These are phyloP conservation scores for Straminergon stramineum DNA, from an alignment of 225 moss, liverwort and hornwort species.

Conservation along the genomic window DNA sequence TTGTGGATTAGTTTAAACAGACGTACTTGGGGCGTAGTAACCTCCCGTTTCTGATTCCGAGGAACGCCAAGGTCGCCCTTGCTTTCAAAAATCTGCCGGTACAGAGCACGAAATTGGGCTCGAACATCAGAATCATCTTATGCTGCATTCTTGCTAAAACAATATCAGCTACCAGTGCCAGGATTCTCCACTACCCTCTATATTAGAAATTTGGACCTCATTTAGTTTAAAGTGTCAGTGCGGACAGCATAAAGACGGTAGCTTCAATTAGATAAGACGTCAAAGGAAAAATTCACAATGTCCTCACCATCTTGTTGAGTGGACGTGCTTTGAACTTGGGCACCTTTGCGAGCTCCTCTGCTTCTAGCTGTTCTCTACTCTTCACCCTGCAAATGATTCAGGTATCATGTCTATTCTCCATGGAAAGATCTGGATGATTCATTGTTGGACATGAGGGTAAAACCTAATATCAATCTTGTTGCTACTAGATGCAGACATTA, in stretches of 20 bases:
- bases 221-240: not conserved
- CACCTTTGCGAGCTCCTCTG: constrained; percentile 69
- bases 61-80: constrained; percentile 59
- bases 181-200: not conserved
- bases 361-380: constrained; percentile 64
- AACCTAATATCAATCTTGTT: not conserved
- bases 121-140: not conserved
- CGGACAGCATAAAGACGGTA: not conserved
- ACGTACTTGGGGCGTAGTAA: constrained; percentile 32
- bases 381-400: constrained; percentile 44
- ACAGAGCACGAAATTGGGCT: not conserved
- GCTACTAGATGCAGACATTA: not conserved
- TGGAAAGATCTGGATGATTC: not conserved
- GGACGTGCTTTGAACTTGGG: constrained; percentile 92
- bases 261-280: not conserved
- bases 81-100: constrained; percentile 67
- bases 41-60: constrained; percentile 64
- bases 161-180: not conserved
- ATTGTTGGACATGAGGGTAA: not conserved
- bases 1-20: not conserved
- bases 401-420: not conserved
- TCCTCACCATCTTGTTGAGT: constrained; percentile 63
- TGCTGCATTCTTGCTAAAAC: not conserved
- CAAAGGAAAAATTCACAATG: not conserved
- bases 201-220: not conserved